Evolutionary conservation across 139 green algal genomes (phyloP).

Genomic region (Yamagishiella unicocca): DNA sequence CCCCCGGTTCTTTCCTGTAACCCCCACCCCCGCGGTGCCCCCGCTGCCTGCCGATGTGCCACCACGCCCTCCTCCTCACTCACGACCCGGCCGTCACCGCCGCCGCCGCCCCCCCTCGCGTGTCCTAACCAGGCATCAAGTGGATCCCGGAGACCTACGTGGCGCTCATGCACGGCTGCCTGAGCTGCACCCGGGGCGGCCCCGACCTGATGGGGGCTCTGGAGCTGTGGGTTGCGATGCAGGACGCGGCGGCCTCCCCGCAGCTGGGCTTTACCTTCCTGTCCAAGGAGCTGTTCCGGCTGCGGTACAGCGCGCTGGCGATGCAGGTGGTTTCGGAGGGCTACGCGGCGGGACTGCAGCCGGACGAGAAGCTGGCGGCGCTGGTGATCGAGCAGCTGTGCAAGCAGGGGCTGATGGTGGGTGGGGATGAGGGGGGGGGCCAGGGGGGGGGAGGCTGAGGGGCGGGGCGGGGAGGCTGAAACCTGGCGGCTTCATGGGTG

Average conservation of each 20-base stretch:
- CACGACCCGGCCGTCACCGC: not conserved
- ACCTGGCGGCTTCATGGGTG: too few species aligned
- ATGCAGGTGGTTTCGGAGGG: slow-evolving; percentile 45
- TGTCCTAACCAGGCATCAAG: slow-evolving; percentile 19
- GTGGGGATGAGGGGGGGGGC: not conserved
- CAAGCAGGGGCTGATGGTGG: slow-evolving; percentile 35
- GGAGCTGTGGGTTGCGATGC: slow-evolving; percentile 18
- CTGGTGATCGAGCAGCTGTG: slow-evolving; percentile 47
- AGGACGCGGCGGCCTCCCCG: slow-evolving; percentile 23
- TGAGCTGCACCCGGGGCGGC: not conserved
- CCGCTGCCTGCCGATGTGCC: not conserved
- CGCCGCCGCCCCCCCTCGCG: not conserved
- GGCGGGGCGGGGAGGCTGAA: too few species aligned
- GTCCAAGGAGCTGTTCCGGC: slow-evolving; percentile 37
- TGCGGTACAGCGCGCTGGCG: slow-evolving; percentile 34
- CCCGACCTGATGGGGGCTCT: slow-evolving; percentile 36
- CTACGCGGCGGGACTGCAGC: not conserved
- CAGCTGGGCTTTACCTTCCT: slow-evolving; percentile 39
- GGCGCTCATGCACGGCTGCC: slow-evolving; percentile 32
- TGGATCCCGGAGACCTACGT: slow-evolving; percentile 46
- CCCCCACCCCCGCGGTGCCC: too few species aligned
- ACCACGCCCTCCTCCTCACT: not conserved
- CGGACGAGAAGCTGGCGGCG: slow-evolving; percentile 37
- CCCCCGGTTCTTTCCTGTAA: too few species aligned
- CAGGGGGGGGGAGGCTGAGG: not conserved